A percentile compares a stretch with the other conserved stretches of the same genome.
Evolutionary conservation across 371 early-diverging fungal genomes (phyloP).

Genomic region (Mortierella sp.): DNA sequence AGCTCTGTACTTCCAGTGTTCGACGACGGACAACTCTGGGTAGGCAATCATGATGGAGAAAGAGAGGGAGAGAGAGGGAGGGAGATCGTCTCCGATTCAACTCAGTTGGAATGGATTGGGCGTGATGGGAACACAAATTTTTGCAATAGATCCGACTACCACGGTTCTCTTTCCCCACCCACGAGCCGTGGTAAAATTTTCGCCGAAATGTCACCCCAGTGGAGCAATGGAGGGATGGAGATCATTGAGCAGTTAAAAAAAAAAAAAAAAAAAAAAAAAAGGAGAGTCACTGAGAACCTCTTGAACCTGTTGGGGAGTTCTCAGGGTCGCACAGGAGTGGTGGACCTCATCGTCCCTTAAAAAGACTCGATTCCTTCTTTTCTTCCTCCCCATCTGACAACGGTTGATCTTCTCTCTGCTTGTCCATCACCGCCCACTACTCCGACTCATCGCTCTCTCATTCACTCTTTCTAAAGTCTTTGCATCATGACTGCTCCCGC

Average conservation of each 20-base stretch:
- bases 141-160: too few relatives aligned
- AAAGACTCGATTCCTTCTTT: background rate
- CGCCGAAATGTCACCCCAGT: background rate
- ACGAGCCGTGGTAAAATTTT: too few relatives aligned
- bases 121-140: background rate
- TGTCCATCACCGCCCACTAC: too few relatives aligned
- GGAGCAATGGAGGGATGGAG: too few relatives aligned
- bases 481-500: slow-evolving; percentile 30
- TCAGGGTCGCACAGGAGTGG: too few relatives aligned
- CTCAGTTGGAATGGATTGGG: background rate
- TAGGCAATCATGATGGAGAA: slow-evolving; percentile 17
- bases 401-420: background rate
- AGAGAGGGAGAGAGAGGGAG: background rate
- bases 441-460: background rate
- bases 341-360: background rate
- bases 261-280: background rate
- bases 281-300: background rate
- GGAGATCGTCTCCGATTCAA: background rate
- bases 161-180: too few relatives aligned
- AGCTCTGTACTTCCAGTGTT: slow-evolving; percentile 42
- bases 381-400: background rate
- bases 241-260: background rate
- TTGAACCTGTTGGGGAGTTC: too few relatives aligned
- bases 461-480: too few relatives aligned
- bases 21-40: slow-evolving; percentile 24